These are phyloP conservation scores for Kokia cookei DNA, from an alignment of 441 rosid genomes.

Conservation along the genomic window DNA sequence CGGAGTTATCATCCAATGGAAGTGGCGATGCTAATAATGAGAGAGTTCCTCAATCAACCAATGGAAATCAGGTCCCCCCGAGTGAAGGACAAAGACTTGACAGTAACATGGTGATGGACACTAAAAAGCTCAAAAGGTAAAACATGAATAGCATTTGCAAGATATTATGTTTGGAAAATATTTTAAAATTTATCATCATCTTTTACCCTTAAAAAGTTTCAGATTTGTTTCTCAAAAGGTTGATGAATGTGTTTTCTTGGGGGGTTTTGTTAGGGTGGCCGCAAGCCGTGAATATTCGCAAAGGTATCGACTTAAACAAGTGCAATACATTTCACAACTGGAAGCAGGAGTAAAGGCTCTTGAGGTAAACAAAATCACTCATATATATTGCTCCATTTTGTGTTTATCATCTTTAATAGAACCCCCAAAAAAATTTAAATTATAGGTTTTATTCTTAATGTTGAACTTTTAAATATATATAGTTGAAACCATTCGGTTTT, in stretches of 20 bases:
- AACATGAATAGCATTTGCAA: neutral
- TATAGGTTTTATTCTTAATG: neutral
- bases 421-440: neutral
- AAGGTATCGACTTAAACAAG: neutral
- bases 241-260: neutral
- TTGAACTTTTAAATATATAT: too few species aligned
- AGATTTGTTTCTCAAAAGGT: neutral
- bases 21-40: neutral
- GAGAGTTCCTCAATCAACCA: neutral
- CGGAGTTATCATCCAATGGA: neutral
- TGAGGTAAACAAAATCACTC: neutral
- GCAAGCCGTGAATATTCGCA: neutral
- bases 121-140: conserved; percentile 11
- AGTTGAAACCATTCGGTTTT: too few species aligned
- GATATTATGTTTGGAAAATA: neutral
- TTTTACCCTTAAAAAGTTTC: neutral
- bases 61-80: neutral
- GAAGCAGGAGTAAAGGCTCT: neutral
- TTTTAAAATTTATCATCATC: neutral
- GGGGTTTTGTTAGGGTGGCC: neutral
- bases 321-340: neutral
- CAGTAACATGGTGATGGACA: neutral
- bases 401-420: neutral
- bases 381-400: neutral
- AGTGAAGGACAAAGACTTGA: neutral